Percentiles rank a stretch among this genome's conserved stretches.
phyloP scores from a whole-genome alignment of 768 basidiomycete genomes.

The Leucocoprinus sp. region DNA sequence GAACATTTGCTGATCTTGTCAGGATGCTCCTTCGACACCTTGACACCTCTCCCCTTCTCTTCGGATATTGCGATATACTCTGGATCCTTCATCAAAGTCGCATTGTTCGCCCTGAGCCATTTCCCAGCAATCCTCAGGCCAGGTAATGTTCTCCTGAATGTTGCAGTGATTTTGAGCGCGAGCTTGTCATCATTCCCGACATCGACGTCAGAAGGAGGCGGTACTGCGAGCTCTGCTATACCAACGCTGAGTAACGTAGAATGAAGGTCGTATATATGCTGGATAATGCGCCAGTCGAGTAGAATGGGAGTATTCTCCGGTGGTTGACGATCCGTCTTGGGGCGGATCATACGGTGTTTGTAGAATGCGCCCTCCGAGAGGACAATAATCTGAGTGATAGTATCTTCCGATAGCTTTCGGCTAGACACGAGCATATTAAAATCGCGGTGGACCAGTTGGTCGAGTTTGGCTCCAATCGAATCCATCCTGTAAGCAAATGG shows the following conservation, averaged over 20 bases:
- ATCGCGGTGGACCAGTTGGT: conserved; percentile 40
- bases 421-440: conserved; percentile 58
- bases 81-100: conserved; percentile 48
- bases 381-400: conserved; percentile 66
- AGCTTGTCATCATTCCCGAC: conserved; percentile 41
- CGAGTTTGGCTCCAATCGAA: conserved; percentile 37
- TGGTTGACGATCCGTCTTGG: conserved; percentile 23
- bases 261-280: conserved; percentile 61
- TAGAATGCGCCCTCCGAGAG: conserved; percentile 77
- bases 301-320: conserved; percentile 26
- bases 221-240: conserved; percentile 48
- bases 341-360: conserved; percentile 72
- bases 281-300: conserved; percentile 58
- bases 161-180: conserved; percentile 78
- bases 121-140: conserved; percentile 82
- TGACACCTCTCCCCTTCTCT: conserved; percentile 20
- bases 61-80: conserved; percentile 27
- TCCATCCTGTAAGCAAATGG: conserved; percentile 34
- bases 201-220: conserved; percentile 47
- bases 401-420: conserved; percentile 65
- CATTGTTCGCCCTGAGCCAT: conserved; percentile 77
- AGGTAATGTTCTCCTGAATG: conserved; percentile 78
- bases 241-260: conserved; percentile 60
- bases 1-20: conserved; percentile 29
- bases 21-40: conserved; percentile 22